These are phyloP conservation scores for Nicotiana sylvestris DNA, from an alignment of 257 asterid genomes.

Conservation along the genomic window DNA sequence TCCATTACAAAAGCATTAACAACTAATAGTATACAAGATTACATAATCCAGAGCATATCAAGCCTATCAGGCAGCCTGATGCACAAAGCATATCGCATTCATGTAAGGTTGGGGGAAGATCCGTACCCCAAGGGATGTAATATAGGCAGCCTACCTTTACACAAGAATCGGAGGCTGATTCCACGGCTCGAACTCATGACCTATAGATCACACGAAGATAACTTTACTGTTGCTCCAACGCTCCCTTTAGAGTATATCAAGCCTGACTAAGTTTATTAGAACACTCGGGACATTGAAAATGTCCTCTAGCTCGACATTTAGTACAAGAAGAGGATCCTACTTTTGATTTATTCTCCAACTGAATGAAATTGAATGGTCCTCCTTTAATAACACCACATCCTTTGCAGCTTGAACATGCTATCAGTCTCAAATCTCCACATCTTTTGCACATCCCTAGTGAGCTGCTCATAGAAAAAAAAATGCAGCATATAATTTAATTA, in stretches of 20 bases:
- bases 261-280: constrained; percentile 22
- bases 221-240: no score
- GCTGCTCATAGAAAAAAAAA: constrained; percentile 26
- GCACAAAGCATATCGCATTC: no score
- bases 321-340: constrained; percentile 31
- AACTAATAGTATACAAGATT: neutral
- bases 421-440: constrained; percentile 75
- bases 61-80: neutral
- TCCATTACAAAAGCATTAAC: neutral
- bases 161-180: no score
- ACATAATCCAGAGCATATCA: neutral
- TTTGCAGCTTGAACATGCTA: constrained; percentile 70
- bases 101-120: no score
- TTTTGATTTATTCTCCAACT: constrained; percentile 31
- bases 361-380: constrained; percentile 42
- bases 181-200: no score
- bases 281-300: constrained; percentile 65
- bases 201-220: no score
- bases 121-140: no score
- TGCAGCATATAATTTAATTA: neutral
- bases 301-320: constrained; percentile 58
- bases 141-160: no score
- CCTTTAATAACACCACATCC: constrained; percentile 66
- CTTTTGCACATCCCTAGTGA: constrained; percentile 81
- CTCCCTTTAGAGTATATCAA: neutral